Conservation (phyloP, 2,329 filamentous ascomycete genomes). For the Hawksworthiomyces lignivorus region DNA sequence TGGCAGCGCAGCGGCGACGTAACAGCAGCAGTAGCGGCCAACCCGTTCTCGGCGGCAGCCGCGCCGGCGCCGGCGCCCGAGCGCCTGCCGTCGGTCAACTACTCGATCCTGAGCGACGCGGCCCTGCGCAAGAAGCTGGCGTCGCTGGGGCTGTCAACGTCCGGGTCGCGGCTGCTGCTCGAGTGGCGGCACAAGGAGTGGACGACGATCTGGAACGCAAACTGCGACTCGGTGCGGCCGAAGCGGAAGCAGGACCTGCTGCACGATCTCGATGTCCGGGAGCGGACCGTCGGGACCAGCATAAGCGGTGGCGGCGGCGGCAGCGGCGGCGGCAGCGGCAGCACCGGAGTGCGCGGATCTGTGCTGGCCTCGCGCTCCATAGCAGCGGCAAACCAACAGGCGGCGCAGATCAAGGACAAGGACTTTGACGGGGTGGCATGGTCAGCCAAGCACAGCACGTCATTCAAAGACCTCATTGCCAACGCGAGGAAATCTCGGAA, state of each 20-base stretch:
- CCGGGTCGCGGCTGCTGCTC: constrained; percentile 61
- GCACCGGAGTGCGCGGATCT: not conserved
- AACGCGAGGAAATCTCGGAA: constrained; percentile 56
- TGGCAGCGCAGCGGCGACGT: not conserved
- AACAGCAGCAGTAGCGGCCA: not conserved
- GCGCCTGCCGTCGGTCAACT: constrained; percentile 73
- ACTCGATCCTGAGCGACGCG: constrained; percentile 75
- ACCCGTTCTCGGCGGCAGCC: constrained; percentile 3
- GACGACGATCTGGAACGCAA: constrained; percentile 94
- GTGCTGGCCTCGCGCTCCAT: constrained; percentile 8
- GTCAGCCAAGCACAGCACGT: constrained; percentile 61
- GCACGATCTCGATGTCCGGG: constrained; percentile 77
- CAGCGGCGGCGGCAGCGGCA: constrained; percentile 19
- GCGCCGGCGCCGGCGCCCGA: constrained; percentile 33
- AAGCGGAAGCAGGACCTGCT: constrained; percentile 65
- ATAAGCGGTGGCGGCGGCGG: constrained; percentile 24
- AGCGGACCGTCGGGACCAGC: constrained; percentile 64
- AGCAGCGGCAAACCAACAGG: constrained; percentile 19
- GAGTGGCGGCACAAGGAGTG: constrained; percentile 83
- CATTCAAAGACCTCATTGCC: constrained; percentile 74
- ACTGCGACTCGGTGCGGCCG: constrained; percentile 75
- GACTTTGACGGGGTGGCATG: constrained; percentile 79
- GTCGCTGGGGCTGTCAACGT: constrained; percentile 69
- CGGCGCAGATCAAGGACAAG: constrained; percentile 66
- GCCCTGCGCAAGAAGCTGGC: constrained; percentile 71